Conservation (phyloP, 345 rosid genomes). For the Jatropha curcas region DNA sequence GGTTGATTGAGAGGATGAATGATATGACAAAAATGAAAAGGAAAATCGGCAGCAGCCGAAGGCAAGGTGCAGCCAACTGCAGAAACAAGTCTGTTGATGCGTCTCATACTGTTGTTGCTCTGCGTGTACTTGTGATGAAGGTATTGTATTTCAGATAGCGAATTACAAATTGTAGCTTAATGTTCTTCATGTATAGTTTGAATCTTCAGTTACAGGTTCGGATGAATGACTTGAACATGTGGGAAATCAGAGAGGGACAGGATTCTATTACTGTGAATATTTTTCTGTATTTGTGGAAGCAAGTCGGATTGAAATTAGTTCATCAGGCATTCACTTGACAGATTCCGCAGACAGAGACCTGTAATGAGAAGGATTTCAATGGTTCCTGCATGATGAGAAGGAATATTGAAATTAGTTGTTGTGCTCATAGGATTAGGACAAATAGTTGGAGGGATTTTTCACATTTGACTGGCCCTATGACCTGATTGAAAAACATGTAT, state of each 20-base stretch:
- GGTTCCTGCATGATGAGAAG: too few relatives aligned
- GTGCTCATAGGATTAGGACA: background rate
- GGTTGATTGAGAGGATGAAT: background rate
- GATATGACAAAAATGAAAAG: background rate
- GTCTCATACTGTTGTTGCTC: background rate
- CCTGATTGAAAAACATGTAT: too few relatives aligned
- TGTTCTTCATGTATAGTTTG: constrained; percentile 1
- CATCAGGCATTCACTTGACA: background rate
- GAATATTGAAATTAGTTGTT: too few relatives aligned
- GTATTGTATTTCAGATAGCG: background rate
- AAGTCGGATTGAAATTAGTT: background rate
- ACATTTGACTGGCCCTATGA: too few relatives aligned
- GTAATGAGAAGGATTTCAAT: background rate
- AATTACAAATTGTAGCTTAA: background rate
- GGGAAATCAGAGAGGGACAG: background rate
- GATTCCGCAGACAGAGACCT: background rate
- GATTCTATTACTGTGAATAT: constrained; percentile 5
- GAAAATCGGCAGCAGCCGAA: constrained; percentile 1
- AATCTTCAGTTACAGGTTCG: constrained; percentile 1
- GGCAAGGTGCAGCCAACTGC: background rate
- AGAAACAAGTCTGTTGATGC: constrained; percentile 2
- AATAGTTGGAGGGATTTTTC: background rate
- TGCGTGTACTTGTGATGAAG: constrained; percentile 11
- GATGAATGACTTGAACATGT: background rate
- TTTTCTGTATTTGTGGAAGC: background rate